Base-by-base conservation (phyloP, 2,329 filamentous ascomycete genomes). In the Paramyrothecium sp. region DNA sequence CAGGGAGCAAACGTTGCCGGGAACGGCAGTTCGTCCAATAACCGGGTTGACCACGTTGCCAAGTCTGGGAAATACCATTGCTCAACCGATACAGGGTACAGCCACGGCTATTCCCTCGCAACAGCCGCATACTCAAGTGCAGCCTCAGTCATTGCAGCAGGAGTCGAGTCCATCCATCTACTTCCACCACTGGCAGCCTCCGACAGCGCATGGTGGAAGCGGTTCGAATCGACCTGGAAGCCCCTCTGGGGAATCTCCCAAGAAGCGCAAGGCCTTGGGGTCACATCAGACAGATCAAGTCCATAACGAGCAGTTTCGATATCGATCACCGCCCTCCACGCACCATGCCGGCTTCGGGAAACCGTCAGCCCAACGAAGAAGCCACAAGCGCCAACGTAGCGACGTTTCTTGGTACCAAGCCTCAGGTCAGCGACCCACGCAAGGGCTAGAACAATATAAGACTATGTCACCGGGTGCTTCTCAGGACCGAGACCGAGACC, bases 181-280 rank as follows among this genome's bases (percentile, higher is more conserved):
- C 73, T 97, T 97, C 71, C 91, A 96, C 69, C 91, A 96, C 70
- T 97, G 92, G 92, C 90, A 94, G 58, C 92, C 92, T 50, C 92
- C 92, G 16, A 83, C 81, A 20, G 83, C 86, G 61, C 83, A 90
- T 73, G 78, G 80, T 61, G 81, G 83, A 58, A 76, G 81, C 59
- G 76, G 81, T 70, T 80, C 83, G 57, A 85, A 86, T 66, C 87
- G 89, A 70, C 89, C 89, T 59, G 84, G 84, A 67, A 89, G 89
- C 60, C 89, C 90, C 68, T 88, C 89, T 77, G 87, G 86, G 69
- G 89, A 90, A 71, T 91, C 90, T 60, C 91, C 91, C 33, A 90
- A 89, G 71, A 96, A 96, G 78, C 88, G 92, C 67, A 96, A 96
- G 76, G 87, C 89, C 55, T 81, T 80, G 47, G 83, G 83, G 56